Conservation (phyloP, 164 flowering plant genomes). For the Protea cynaroides region DNA sequence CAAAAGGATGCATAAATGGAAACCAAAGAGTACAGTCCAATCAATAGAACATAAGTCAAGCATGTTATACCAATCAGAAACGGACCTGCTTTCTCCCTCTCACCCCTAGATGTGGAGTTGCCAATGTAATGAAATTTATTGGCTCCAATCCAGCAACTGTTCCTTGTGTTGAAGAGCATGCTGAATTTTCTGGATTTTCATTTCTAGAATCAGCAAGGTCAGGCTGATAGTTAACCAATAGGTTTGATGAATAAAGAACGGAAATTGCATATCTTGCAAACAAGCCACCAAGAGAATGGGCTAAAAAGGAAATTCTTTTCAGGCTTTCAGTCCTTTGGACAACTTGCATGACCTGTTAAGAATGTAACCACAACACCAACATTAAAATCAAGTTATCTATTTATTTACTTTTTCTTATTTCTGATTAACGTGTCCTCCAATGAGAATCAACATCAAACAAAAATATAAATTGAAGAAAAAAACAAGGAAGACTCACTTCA, state of each 20-base stretch:
- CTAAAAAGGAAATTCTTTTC: conserved; percentile 79
- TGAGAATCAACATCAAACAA: neutral
- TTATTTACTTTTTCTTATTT: too few species aligned
- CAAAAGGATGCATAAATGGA: neutral
- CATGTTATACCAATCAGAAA: conserved; percentile 13
- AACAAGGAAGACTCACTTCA: conserved; percentile 56
- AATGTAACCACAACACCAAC: conserved; percentile 1
- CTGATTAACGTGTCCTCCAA: neutral
- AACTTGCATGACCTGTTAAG: conserved; percentile 60
- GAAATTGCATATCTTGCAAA: conserved; percentile 83
- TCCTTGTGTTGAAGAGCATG: conserved; percentile 28
- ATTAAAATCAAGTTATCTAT: neutral
- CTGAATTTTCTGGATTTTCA: conserved; percentile 19
- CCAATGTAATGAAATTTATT: conserved; percentile 78
- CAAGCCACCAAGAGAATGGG: conserved; percentile 96
- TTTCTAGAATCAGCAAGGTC: conserved; percentile 18
- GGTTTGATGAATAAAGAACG: conserved; percentile 47
- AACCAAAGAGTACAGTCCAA: neutral
- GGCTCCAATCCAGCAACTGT: conserved; percentile 87
- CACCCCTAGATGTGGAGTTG: conserved; percentile 95
- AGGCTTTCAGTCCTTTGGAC: conserved; percentile 65
- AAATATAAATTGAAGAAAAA: neutral
- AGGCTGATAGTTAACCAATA: conserved; percentile 11
- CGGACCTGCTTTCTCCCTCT: conserved; percentile 88
- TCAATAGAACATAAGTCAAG: neutral